A percentile compares a stretch with the other conserved stretches of the same genome.
These are phyloP conservation scores for Raphanus raphanistrum DNA, from an alignment of 345 rosid species.

Conservation along the genomic window DNA sequence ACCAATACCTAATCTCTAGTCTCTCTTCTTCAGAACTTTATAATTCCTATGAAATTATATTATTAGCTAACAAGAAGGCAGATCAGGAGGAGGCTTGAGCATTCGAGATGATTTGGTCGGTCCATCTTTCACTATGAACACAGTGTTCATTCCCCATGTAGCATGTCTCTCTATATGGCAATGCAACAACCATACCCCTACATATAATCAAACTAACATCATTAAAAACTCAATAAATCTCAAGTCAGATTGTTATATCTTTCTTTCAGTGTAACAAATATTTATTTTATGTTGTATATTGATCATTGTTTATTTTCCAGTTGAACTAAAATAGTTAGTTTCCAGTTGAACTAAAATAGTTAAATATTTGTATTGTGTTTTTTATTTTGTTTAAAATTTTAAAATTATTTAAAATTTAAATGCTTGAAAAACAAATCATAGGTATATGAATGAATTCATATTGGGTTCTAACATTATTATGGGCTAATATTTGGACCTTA, in stretches of 20 bases:
- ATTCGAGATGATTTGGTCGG: slow-evolving; percentile 29
- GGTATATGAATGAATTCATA: no score
- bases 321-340: no score
- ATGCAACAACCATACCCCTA: slow-evolving; percentile 50
- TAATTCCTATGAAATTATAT: not conserved
- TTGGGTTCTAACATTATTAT: not conserved
- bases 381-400: no score
- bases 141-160: slow-evolving; percentile 50
- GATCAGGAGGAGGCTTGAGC: slow-evolving; percentile 39
- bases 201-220: not conserved
- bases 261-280: not conserved
- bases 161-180: slow-evolving; percentile 47
- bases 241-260: slow-evolving; percentile 21
- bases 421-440: no score
- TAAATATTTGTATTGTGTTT: no score
- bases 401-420: not conserved
- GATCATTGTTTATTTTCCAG: not conserved
- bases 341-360: no score
- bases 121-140: slow-evolving; percentile 47
- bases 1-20: not conserved
- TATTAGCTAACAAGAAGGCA: slow-evolving; percentile 40
- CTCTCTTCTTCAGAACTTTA: not conserved
- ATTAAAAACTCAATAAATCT: not conserved
- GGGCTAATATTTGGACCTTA: not conserved
- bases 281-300: not conserved